phyloP scores from a whole-genome alignment of 768 basidiomycete genomes.

The Naganishia onofrii region DNA sequence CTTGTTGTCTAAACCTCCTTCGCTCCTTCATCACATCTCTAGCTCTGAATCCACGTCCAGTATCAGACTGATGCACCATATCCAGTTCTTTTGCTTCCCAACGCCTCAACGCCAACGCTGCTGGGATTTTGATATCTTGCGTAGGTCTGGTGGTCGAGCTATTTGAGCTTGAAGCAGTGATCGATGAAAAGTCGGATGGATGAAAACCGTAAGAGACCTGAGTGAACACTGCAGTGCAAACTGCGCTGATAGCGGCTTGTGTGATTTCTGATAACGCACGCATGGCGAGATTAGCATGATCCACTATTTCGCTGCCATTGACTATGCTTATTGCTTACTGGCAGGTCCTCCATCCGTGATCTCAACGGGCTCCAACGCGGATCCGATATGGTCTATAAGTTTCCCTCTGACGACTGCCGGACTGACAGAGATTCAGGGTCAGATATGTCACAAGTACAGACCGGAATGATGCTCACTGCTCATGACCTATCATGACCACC shows the following conservation, averaged over 20 bases:
- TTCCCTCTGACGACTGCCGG: background rate
- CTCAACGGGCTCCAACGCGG: slow-evolving; percentile 19
- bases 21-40: slow-evolving; percentile 28
- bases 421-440: background rate
- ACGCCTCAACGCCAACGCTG: slow-evolving; percentile 10
- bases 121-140: slow-evolving; percentile 22
- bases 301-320: too few relatives aligned
- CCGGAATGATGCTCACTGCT: background rate
- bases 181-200: slow-evolving; percentile 17
- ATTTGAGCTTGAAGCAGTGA: slow-evolving; percentile 14
- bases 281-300: background rate
- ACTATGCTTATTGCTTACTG: too few relatives aligned
- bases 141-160: background rate
- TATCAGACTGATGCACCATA: slow-evolving; percentile 22
- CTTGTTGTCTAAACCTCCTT: slow-evolving; percentile 11
- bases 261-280: background rate
- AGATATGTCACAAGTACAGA: background rate
- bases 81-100: slow-evolving; percentile 30
- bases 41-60: slow-evolving; percentile 18
- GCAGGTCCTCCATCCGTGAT: slow-evolving; percentile 22
- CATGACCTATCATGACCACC: slow-evolving; percentile 32
- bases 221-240: background rate
- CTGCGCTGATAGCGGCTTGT: background rate
- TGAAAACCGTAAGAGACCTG: slow-evolving; percentile 25
- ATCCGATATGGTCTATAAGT: slow-evolving; percentile 21